Evolutionary conservation across 345 rosid genomes (phyloP), one percentile per base, ranked within the genome.

Genomic region (Atalantia buxifolia): DNA sequence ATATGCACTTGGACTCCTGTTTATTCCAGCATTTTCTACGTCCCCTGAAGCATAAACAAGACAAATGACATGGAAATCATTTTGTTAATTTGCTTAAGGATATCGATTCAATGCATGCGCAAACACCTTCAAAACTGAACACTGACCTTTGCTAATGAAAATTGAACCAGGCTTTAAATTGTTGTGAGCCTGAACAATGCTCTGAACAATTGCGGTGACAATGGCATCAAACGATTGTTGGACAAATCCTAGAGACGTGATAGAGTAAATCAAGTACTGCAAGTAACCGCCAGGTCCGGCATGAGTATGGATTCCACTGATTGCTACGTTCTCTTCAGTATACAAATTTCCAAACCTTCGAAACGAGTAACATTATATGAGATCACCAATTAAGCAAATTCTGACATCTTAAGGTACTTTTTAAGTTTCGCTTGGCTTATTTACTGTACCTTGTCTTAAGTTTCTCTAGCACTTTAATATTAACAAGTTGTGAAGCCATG

Each of bases 401-500:
- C 28, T 13, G 8, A 16, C 8, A 62, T 62, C 33, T 62, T 27
- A 28, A 28, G 18, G 0, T 30, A 5, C 19, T 16, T 14, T 16
- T 45, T 27, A 1, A 5, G 14, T 45, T 45, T 45, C 50, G 4
- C 18, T 45, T 45, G 1, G 5, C 18, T 45, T 45, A 13, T 13
- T 45, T 12, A 45, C 50, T 1, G 18, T 76, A 88, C 90, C 90
- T 84, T 62, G 74, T 56, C 60, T 80, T 88, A 25, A 89, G 87
- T 53, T 77, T 87, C 78, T 85, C 82, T 21, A 89, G 69, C 31
- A 85, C 90, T 71, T 76, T 83, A 2, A 89, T 74, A 0, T 87
- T 86, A 60, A 90, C 88, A 10, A 89, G 90, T 71, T 90, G 92
- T 9, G 92, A 90, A 59, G 94, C 92, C 94, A 86, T 90, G 38